A percentile compares a stretch with the other conserved stretches of the same genome.
Conservation (phyloP, 1,284 basidiomycete genomes). For the Sanguinoderma infundibulare region DNA sequence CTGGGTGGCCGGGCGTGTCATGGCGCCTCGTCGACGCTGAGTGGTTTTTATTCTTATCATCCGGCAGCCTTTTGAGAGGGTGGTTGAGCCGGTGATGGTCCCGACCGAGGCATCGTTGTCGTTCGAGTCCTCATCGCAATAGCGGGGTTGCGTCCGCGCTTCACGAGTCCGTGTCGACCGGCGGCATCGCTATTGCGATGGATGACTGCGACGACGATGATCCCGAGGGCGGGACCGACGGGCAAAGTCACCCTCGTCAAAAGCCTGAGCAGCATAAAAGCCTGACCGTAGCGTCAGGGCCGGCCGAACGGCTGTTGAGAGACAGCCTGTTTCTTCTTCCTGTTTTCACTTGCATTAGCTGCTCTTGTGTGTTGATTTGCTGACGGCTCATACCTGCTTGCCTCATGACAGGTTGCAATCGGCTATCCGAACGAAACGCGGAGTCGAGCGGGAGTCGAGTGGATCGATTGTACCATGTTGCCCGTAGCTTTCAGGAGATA, state of each 20-base stretch:
- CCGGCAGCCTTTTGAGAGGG: background rate
- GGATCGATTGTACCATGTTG: background rate
- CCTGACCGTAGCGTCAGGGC: background rate
- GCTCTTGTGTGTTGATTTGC: background rate
- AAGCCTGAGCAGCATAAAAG: too few relatives aligned
- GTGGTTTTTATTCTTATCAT: background rate
- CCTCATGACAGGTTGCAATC: background rate
- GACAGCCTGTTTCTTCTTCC: too few relatives aligned
- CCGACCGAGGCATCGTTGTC: conserved; percentile 44
- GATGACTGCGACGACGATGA: conserved; percentile 72
- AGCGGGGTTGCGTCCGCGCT: conserved; percentile 33
- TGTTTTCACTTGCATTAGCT: background rate
- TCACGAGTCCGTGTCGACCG: conserved; percentile 33
- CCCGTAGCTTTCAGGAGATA: background rate
- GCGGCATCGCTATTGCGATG: conserved; percentile 64
- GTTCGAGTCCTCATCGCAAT: conserved; percentile 41
- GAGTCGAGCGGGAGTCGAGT: too few relatives aligned
- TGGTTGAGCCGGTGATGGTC: conserved; percentile 3
- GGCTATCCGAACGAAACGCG: too few relatives aligned
- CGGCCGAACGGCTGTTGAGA: too few relatives aligned
- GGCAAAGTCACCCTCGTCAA: conserved; percentile 13
- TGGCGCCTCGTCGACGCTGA: background rate
- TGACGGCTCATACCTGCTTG: background rate
- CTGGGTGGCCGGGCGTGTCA: background rate
- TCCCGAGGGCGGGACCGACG: conserved; percentile 28